Evolutionary conservation across 441 rosid genomes (phyloP).

Genomic region (California macrophylla): DNA sequence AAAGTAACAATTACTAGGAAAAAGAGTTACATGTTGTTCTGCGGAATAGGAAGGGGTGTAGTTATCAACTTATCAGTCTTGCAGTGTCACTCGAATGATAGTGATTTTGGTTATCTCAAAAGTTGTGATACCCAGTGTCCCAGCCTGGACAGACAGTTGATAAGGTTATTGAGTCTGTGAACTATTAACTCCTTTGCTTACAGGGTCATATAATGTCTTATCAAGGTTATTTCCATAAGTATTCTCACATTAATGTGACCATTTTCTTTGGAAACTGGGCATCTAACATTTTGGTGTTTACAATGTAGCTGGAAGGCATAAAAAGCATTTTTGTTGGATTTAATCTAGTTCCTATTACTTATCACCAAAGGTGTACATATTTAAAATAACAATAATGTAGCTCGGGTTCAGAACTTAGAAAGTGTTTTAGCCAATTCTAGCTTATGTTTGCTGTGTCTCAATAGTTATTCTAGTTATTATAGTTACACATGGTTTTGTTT

Average conservation of each 20-base stretch:
- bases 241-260: neutral
- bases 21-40: neutral
- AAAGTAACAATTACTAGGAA: neutral
- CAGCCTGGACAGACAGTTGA: neutral
- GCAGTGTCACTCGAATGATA: neutral
- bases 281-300: neutral
- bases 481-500: neutral
- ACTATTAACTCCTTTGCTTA: neutral
- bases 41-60: neutral
- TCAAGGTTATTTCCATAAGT: neutral
- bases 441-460: neutral
- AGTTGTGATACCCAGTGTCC: neutral
- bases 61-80: neutral
- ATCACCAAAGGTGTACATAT: neutral
- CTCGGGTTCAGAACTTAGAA: neutral
- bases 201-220: neutral
- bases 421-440: neutral
- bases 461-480: neutral
- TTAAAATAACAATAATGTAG: neutral
- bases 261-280: neutral
- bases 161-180: neutral
- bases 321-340: neutral
- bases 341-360: neutral
- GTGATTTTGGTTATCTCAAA: neutral
- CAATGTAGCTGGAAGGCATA: neutral